Evolutionary conservation across 2,329 filamentous ascomycete species (phyloP).

Genomic region (Exophiala spinifera): DNA sequence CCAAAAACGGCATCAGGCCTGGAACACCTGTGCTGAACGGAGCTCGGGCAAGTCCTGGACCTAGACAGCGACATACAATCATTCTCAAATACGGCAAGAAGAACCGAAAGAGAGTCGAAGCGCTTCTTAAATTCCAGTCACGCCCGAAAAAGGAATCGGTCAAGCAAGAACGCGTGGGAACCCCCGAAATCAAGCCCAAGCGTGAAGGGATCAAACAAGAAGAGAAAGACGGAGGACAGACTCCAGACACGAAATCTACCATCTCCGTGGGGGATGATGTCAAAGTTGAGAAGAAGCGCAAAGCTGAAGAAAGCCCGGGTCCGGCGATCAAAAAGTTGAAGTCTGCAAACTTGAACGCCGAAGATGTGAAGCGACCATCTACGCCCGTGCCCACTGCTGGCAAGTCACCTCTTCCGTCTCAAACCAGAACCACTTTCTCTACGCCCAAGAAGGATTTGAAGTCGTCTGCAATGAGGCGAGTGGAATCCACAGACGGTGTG

Average conservation of each 20-base stretch:
- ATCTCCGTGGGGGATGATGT: background rate
- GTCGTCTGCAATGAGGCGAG: conserved; percentile 37
- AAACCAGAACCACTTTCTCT: conserved; percentile 32
- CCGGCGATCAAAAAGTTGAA: conserved; percentile 29
- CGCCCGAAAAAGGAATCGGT: conserved; percentile 24
- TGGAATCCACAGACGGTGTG: conserved; percentile 36
- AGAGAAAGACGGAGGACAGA: conserved; percentile 24
- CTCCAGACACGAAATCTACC: conserved; percentile 11
- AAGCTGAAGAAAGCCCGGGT: conserved; percentile 20
- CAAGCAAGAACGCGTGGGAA: conserved; percentile 9
- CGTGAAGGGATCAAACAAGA: conserved; percentile 22
- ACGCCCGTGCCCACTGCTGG: conserved; percentile 37
- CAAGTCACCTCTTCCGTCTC: conserved; percentile 33
- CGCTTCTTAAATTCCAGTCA: conserved; percentile 42
- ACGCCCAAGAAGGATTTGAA: conserved; percentile 46
- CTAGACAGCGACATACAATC: conserved; percentile 41
- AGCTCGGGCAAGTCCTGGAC: conserved; percentile 25
- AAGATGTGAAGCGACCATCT: conserved; percentile 32
- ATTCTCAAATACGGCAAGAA: conserved; percentile 52
- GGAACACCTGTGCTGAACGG: conserved; percentile 20
- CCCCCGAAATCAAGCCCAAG: conserved; percentile 8
- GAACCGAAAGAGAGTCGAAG: conserved; percentile 48
- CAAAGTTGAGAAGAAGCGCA: conserved; percentile 24
- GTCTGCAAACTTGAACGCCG: conserved; percentile 14
- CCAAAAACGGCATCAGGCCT: conserved; percentile 10